Percentiles rank a stretch among this genome's conserved stretches.
Evolutionary conservation across 2,329 filamentous ascomycete species (phyloP).

Genomic region (Epicoccum sorghinum): DNA sequence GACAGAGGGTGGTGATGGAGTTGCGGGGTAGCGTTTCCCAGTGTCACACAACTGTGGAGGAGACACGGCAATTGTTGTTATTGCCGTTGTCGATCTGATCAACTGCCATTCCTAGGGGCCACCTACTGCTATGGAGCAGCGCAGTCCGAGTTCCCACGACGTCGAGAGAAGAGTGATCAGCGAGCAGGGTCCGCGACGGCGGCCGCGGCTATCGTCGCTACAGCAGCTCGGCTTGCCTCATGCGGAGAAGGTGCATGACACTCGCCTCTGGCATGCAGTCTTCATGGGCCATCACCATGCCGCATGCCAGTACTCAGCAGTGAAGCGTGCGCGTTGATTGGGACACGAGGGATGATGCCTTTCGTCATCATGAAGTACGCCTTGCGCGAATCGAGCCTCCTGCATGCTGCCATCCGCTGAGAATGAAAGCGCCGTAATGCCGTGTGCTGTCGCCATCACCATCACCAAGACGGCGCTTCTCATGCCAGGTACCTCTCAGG

Average conservation of each 20-base stretch:
- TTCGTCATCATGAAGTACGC: background rate
- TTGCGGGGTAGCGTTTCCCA: slow-evolving; percentile 30
- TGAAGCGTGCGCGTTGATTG: background rate
- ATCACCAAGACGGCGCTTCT: slow-evolving; percentile 1
- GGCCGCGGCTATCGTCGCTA: slow-evolving; percentile 27
- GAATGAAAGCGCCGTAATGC: background rate
- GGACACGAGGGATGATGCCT: background rate
- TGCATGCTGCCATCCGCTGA: background rate
- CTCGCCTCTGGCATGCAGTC: slow-evolving; percentile 22
- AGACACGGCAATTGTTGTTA: background rate
- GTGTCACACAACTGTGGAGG: slow-evolving; percentile 17
- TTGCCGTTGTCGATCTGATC: background rate
- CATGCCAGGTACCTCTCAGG: slow-evolving; percentile 30
- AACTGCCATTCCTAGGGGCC: too few relatives aligned
- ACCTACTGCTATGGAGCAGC: background rate
- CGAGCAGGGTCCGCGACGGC: slow-evolving; percentile 16
- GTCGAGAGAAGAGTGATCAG: slow-evolving; percentile 11
- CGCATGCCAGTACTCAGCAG: slow-evolving; percentile 13
- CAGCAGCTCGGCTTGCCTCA: slow-evolving; percentile 22
- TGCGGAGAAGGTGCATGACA: slow-evolving; percentile 18
- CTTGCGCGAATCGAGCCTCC: background rate
- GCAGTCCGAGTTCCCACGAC: background rate
- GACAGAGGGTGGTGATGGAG: slow-evolving; percentile 9
- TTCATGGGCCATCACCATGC: slow-evolving; percentile 7
- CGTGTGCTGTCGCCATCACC: slow-evolving; percentile 6